Conservation (phyloP, 2,329 filamentous ascomycete species). For the Diplocarpon rosae region DNA sequence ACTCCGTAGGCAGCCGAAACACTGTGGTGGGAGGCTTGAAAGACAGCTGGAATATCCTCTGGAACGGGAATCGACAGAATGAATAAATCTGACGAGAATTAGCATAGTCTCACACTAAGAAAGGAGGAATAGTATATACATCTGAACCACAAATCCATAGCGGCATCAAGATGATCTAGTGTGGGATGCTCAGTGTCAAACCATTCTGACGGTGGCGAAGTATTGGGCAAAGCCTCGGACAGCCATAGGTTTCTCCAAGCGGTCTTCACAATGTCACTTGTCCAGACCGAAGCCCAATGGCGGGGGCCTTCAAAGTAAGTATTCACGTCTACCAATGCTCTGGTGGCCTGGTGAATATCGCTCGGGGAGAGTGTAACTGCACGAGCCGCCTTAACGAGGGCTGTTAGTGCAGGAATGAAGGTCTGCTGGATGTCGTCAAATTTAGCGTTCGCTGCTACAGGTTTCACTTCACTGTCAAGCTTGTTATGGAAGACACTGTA, state of each 20-base stretch:
- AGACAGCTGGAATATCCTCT: constrained; percentile 38
- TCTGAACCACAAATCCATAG: constrained; percentile 35
- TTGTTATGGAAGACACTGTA: constrained; percentile 27
- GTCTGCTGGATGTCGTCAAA: constrained; percentile 36
- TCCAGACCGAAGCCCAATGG: constrained; percentile 37
- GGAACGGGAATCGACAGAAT: constrained; percentile 37
- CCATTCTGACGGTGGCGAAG: constrained; percentile 29
- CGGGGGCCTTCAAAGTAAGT: constrained; percentile 30
- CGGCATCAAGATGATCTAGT: constrained; percentile 34
- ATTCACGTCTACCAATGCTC: constrained; percentile 21
- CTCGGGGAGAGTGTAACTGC: constrained; percentile 34
- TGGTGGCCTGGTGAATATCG: constrained; percentile 31
- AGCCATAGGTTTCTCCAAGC: constrained; percentile 36
- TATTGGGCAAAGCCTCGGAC: constrained; percentile 30
- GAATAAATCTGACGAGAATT: constrained; percentile 26
- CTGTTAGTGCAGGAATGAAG: constrained; percentile 42
- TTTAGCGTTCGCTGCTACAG: constrained; percentile 5
- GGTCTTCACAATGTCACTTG: constrained; percentile 34
- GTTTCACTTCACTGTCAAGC: constrained; percentile 37
- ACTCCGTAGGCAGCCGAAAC: constrained; percentile 50
- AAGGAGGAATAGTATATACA: constrained; percentile 12
- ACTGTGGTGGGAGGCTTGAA: constrained; percentile 52
- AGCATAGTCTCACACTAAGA: not conserved
- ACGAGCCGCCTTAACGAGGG: constrained; percentile 39
- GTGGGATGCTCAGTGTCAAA: constrained; percentile 35